Conservation (phyloP, 768 basidiomycete genomes). For the Gymnopilus junonius region DNA sequence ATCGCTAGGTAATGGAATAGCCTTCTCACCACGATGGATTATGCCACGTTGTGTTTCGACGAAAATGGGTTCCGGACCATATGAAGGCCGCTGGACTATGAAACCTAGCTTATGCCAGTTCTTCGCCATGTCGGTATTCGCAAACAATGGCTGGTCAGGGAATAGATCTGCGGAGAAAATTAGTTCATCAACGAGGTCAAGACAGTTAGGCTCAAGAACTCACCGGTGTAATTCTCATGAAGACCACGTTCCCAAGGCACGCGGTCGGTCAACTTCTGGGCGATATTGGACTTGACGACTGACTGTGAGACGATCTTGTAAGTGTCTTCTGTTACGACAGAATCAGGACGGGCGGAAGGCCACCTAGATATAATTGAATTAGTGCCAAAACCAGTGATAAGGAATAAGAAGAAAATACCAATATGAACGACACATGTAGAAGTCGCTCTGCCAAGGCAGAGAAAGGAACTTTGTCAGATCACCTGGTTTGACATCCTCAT, state of each 20-base stretch:
- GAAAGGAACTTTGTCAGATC: conserved; percentile 34
- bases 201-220: not conserved
- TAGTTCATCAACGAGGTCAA: not conserved
- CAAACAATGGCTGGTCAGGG: conserved; percentile 18
- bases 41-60: conserved; percentile 16
- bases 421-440: conserved; percentile 32
- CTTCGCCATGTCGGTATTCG: conserved; percentile 22
- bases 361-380: conserved; percentile 25
- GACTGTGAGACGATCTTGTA: conserved; percentile 13
- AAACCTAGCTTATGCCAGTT: conserved; percentile 23
- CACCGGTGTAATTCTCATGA: conserved; percentile 20
- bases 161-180: conserved; percentile 1
- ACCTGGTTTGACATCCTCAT: conserved; percentile 27
- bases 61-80: conserved; percentile 18
- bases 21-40: conserved; percentile 7
- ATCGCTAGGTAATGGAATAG: not conserved
- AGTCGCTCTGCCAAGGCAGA: conserved; percentile 41
- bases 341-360: conserved; percentile 34
- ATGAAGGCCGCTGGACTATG: conserved; percentile 15
- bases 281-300: conserved; percentile 11
- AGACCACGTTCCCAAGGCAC: conserved; percentile 21
- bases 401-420: conserved; percentile 22
- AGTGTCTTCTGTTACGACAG: conserved; percentile 21
- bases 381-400: not conserved
- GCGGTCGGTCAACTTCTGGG: conserved; percentile 17